Conservation (phyloP, 2,329 filamentous ascomycete genomes). For the Fusarium avenaceum region DNA sequence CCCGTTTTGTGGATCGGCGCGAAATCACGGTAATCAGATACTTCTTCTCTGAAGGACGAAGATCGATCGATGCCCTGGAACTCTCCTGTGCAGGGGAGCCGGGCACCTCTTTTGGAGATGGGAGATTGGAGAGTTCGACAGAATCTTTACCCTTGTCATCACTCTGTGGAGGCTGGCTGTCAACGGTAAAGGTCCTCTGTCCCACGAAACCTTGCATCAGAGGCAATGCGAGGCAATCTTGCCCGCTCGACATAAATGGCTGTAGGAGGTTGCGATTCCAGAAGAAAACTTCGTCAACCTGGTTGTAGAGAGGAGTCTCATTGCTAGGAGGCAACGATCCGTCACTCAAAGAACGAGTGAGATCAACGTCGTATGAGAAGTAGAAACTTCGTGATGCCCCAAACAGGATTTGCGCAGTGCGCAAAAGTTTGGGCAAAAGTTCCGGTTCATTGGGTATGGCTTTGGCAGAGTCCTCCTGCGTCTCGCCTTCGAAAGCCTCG, state of each 20-base stretch:
- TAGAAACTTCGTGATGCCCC: slow-evolving; percentile 87
- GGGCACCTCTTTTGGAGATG: slow-evolving; percentile 48
- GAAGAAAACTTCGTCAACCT: slow-evolving; percentile 85
- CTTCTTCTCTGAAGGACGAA: slow-evolving; percentile 64
- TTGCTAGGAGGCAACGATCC: slow-evolving; percentile 37
- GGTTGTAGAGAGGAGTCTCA: slow-evolving; percentile 72
- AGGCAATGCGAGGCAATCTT: slow-evolving; percentile 80
- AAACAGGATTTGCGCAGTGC: slow-evolving; percentile 87
- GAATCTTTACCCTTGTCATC: slow-evolving; percentile 63
- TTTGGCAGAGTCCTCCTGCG: slow-evolving; percentile 55
- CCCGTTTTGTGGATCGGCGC: slow-evolving; percentile 86
- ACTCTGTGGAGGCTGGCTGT: slow-evolving; percentile 69
- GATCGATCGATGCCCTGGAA: slow-evolving; percentile 54
- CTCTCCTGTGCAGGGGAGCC: slow-evolving; percentile 47
- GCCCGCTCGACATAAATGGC: slow-evolving; percentile 80
- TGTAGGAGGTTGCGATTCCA: slow-evolving; percentile 86
- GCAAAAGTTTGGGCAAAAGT: slow-evolving; percentile 85
- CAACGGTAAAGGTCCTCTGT: slow-evolving; percentile 83
- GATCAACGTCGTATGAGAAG: slow-evolving; percentile 94
- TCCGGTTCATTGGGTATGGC: slow-evolving; percentile 52
- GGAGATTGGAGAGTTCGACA: slow-evolving; percentile 60
- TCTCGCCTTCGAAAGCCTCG: slow-evolving; percentile 42
- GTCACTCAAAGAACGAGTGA: slow-evolving; percentile 75
- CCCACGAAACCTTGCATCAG: slow-evolving; percentile 96
- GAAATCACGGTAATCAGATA: slow-evolving; percentile 92